phyloP scores from a whole-genome alignment of 2,329 filamentous ascomycete genomes.

The Tolypocladium nubicola region DNA sequence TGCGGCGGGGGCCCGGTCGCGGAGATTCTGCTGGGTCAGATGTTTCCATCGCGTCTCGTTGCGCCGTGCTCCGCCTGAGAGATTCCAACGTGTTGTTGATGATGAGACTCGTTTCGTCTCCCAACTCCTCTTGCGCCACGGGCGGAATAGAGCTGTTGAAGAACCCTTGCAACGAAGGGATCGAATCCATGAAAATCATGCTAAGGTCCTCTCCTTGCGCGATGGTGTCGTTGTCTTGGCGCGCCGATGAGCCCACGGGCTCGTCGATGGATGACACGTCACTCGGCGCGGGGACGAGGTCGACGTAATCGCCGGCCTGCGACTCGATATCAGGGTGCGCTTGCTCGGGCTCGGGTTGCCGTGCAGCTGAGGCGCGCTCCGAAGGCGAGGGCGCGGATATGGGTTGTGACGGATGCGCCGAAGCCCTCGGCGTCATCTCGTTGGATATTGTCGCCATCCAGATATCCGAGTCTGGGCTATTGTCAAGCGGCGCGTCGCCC shows the following conservation, averaged over 20 bases:
- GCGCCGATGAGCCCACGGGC: constrained; percentile 10
- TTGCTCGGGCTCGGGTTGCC: constrained; percentile 1
- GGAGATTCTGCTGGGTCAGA: constrained; percentile 4
- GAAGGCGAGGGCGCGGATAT: constrained; percentile 4
- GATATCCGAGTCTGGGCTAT: constrained; percentile 28
- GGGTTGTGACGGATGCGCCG: constrained; percentile 5
- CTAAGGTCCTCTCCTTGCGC: constrained; percentile 45
- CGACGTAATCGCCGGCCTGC: constrained; percentile 16
- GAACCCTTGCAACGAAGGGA: constrained; percentile 38
- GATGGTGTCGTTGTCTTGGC: constrained; percentile 28
- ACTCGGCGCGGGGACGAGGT: constrained; percentile 17
- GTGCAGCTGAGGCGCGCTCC: background rate
- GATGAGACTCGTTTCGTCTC: constrained; percentile 45
- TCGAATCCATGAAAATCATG: constrained; percentile 47
- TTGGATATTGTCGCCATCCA: constrained; percentile 34
- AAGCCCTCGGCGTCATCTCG: constrained; percentile 22
- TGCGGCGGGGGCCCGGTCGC: background rate
- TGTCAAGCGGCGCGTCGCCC: constrained; percentile 3
- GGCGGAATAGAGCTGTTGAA: constrained; percentile 22
- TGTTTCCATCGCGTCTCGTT: constrained; percentile 4
- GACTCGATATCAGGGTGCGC: constrained; percentile 6
- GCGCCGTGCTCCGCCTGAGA: constrained; percentile 24
- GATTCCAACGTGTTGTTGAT: constrained; percentile 45
- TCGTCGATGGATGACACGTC: constrained; percentile 23
- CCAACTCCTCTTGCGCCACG: constrained; percentile 32